phyloP scores from a whole-genome alignment of 495 filamentous ascomycete species.

The Hypoxylon lenormandii region DNA sequence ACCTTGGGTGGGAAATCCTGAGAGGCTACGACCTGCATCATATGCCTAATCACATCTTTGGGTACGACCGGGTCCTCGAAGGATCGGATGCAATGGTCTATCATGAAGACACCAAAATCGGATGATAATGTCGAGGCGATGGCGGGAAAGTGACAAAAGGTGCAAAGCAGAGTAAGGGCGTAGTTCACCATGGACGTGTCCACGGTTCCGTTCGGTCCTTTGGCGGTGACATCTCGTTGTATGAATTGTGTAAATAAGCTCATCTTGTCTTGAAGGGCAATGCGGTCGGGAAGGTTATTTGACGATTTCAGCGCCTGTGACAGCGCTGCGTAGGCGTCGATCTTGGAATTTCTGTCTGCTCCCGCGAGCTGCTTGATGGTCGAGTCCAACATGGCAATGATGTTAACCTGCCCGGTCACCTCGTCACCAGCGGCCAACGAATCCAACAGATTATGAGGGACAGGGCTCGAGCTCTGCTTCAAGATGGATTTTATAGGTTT shows the following conservation, averaged over 20 bases:
- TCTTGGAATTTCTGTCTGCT: conserved; percentile 71
- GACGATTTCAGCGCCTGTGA: conserved; percentile 80
- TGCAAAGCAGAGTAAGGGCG: conserved; percentile 77
- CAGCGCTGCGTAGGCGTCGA: conserved; percentile 89
- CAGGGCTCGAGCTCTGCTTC: conserved; percentile 68
- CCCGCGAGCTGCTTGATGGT: conserved; percentile 81
- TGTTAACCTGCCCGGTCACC: conserved; percentile 55
- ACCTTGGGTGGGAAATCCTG: conserved; percentile 80
- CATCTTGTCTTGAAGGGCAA: conserved; percentile 79
- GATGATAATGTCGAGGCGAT: conserved; percentile 74
- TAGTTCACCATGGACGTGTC: conserved; percentile 77
- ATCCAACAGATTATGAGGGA: conserved; percentile 56
- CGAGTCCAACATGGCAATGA: conserved; percentile 85
- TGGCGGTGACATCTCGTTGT: conserved; percentile 76
- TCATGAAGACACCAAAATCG: conserved; percentile 80
- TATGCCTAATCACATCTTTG: conserved; percentile 79
- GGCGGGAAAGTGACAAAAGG: conserved; percentile 75
- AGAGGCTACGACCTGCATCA: conserved; percentile 79
- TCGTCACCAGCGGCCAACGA: conserved; percentile 54
- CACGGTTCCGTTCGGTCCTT: conserved; percentile 60
- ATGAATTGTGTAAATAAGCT: conserved; percentile 79
- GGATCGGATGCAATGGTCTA: conserved; percentile 79
- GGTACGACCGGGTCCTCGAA: conserved; percentile 68
- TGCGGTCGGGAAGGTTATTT: conserved; percentile 76
- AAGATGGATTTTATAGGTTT: conserved; percentile 88